A percentile compares a stretch with the other conserved stretches of the same genome.
These are phyloP conservation scores for Peronosclerospora sorghi DNA, from an alignment of 352 stramenopile genomes.

Conservation along the genomic window DNA sequence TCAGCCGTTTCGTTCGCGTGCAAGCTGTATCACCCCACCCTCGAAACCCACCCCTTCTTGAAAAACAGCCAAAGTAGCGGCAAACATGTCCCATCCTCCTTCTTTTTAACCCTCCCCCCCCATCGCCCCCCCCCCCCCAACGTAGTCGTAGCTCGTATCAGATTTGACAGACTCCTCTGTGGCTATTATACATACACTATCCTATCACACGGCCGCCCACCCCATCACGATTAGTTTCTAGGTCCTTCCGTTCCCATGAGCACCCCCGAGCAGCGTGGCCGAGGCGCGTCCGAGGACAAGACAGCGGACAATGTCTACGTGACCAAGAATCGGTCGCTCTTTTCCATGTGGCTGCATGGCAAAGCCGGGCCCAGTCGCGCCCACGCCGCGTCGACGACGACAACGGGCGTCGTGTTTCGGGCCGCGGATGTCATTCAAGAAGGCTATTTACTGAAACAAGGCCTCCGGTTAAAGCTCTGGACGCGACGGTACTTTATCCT, in stretches of 20 bases:
- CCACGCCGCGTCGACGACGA: too few relatives aligned
- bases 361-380: slow-evolving; percentile 43
- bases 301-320: slow-evolving; percentile 69
- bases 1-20: too few relatives aligned
- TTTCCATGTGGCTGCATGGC: slow-evolving; percentile 79
- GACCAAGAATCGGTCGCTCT: slow-evolving; percentile 75
- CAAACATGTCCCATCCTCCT: too few relatives aligned
- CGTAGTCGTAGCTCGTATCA: too few relatives aligned
- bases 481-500: slow-evolving; percentile 81
- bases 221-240: too few relatives aligned
- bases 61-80: too few relatives aligned
- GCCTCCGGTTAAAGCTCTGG: slow-evolving; percentile 69
- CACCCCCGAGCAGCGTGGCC: slow-evolving; percentile 10
- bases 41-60: too few relatives aligned
- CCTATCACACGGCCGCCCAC: too few relatives aligned
- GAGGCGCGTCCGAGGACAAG: slow-evolving; percentile 15
- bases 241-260: slow-evolving; percentile 7
- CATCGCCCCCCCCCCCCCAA: too few relatives aligned
- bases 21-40: slow-evolving; percentile 7
- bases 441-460: slow-evolving; percentile 78
- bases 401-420: slow-evolving; percentile 60
- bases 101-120: too few relatives aligned
- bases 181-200: too few relatives aligned
- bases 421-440: slow-evolving; percentile 79
- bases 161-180: too few relatives aligned